Evolutionary conservation across 2,329 filamentous ascomycete species (phyloP), one percentile per base, ranked within the genome.

Genomic region (Ceratocystis cubensis): DNA sequence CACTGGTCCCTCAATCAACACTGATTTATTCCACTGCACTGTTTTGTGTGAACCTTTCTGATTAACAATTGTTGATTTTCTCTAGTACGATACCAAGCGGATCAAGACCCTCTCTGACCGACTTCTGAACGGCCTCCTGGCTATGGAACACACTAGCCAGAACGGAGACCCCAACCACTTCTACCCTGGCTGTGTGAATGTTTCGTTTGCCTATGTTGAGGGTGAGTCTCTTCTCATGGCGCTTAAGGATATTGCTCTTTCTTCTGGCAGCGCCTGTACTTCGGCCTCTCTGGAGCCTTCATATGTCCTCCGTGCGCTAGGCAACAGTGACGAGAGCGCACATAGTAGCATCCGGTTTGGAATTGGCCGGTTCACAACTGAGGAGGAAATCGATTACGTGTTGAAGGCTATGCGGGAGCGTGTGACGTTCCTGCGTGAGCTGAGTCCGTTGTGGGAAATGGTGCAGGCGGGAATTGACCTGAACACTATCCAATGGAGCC

Each of bases 191-290:
- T 99, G 94, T 72, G 93, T 99, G 69, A 99, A 99, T 75, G 89
- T 99, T 10, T 99, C 94, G 0, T 99, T 99, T 74, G 93, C 94
- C 44, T 99, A 99, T 73, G 91, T 99, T 3, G 94, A 99, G 77
- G 94, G 94, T 71, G 94, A 99, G 77, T 97, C 94, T 1, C 86
- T 99, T 1, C 82, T 99, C 70, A 99, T 99, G 94, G 94, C 94
- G 0, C 79, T 99, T 59, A 99, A 99, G 78, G 94, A 99, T 71
- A 96, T 99, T 76, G 94, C 94, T 0, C 80, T 99, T 45, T 97
- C 93, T 5, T 99, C 94, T 0, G 94, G 94, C 67, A 96, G 91
- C 73, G 94, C 94, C 5, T 99, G 94, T 78, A 99, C 94, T 1
- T 97, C 93, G 3, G 94, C 94, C 0, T 99, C 94, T 0, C 80